A percentile compares a stretch with the other conserved stretches of the same genome.
phyloP scores from a whole-genome alignment of 1,284 basidiomycete genomes.

The Ceratobasidium sp. region DNA sequence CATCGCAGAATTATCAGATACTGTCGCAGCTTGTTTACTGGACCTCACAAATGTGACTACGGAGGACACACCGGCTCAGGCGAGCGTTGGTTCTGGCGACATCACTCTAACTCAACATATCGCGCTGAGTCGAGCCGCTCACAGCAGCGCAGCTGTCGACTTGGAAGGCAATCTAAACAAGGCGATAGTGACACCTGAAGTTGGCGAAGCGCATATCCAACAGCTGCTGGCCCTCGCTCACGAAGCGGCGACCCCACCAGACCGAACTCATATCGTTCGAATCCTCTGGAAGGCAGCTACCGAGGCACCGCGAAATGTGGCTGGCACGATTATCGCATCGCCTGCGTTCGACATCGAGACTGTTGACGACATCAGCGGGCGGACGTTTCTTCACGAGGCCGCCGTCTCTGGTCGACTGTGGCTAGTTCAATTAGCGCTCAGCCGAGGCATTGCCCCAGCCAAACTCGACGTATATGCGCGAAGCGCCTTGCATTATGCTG shows the following conservation, averaged over 20 bases:
- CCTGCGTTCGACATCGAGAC: constrained; percentile 90
- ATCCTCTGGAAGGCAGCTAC: constrained; percentile 93
- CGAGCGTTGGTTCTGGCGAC: constrained; percentile 53
- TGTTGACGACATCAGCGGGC: constrained; percentile 96
- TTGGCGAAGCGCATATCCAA: constrained; percentile 69
- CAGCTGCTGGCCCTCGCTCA: constrained; percentile 80
- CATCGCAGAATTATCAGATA: constrained; percentile 95
- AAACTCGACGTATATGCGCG: constrained; percentile 91
- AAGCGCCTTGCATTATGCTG: constrained; percentile 94
- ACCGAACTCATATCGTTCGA: constrained; percentile 75
- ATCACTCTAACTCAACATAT: constrained; percentile 77
- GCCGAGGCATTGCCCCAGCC: constrained; percentile 73
- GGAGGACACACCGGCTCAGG: constrained; percentile 23
- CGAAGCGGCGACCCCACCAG: constrained; percentile 62
- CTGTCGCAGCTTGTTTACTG: constrained; percentile 91
- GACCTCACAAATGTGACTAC: constrained; percentile 84
- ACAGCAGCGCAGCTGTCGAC: constrained; percentile 82
- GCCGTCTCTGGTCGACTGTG: constrained; percentile 84
- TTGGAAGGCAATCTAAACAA: constrained; percentile 87
- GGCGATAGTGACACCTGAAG: constrained; percentile 65
- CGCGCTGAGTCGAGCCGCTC: constrained; percentile 67
- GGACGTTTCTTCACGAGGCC: constrained; percentile 95
- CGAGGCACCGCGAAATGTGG: constrained; percentile 76
- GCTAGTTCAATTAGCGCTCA: constrained; percentile 86
- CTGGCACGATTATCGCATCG: constrained; percentile 77